Conservation (phyloP, 2,329 filamentous ascomycete genomes). For the Didymella arachidicola region DNA sequence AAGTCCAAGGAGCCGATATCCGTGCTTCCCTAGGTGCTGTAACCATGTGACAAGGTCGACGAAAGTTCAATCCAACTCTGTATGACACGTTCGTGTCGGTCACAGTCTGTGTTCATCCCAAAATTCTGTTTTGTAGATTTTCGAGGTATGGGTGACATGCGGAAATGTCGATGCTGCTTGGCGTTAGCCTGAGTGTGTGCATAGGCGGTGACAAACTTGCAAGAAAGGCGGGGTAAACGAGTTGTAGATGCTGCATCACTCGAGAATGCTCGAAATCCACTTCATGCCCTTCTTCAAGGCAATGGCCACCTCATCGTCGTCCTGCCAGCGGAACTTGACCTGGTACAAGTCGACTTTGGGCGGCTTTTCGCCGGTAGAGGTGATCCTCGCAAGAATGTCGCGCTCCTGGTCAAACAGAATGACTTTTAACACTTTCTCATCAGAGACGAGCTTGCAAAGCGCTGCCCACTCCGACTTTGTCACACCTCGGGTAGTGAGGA, state of each 20-base stretch:
- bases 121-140: constrained; percentile 14
- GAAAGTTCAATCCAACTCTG: neutral
- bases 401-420: constrained; percentile 15
- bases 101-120: constrained; percentile 2
- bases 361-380: constrained; percentile 1
- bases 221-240: neutral
- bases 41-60: neutral
- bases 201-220: constrained; percentile 1
- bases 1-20: neutral
- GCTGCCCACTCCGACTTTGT: constrained; percentile 15
- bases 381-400: constrained; percentile 18
- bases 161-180: constrained; percentile 2
- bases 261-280: constrained; percentile 16
- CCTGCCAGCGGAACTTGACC: constrained; percentile 18
- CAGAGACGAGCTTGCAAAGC: constrained; percentile 17
- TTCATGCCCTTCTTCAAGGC: constrained; percentile 16
- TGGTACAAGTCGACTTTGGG: constrained; percentile 18
- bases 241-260: neutral
- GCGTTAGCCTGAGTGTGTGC: neutral
- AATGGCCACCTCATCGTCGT: constrained; percentile 12
- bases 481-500: constrained; percentile 10
- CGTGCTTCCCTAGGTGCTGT: neutral
- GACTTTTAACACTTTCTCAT: constrained; percentile 18
- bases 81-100: neutral
- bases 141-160: constrained; percentile 1